Conservation (phyloP, 768 basidiomycete species). For the Boletus rubropictus region DNA sequence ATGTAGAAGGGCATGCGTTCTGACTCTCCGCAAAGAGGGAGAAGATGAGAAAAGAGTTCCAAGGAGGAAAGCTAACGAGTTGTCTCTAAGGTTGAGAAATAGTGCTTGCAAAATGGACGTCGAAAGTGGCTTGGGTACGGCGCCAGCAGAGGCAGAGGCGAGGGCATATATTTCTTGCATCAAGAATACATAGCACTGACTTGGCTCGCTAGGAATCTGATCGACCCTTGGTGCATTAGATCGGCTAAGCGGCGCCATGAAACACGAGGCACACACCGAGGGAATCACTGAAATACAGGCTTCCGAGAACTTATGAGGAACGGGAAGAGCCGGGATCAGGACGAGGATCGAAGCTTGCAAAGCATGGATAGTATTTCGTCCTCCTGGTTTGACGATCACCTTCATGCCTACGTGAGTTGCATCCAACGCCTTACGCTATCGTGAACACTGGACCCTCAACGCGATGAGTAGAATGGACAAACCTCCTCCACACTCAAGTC, state of each 20-base stretch:
- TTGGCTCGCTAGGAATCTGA: constrained; percentile 13
- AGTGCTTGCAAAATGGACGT: constrained; percentile 54
- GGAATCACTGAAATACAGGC: constrained; percentile 46
- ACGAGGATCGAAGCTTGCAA: constrained; percentile 56
- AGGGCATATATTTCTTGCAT: constrained; percentile 61
- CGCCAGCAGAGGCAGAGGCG: constrained; percentile 50
- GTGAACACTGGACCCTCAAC: background rate
- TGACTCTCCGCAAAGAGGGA: constrained; percentile 30
- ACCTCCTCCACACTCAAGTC: constrained; percentile 29
- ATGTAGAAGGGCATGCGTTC: constrained; percentile 62
- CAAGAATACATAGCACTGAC: constrained; percentile 49
- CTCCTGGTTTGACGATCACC: constrained; percentile 56
- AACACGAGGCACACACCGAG: constrained; percentile 26
- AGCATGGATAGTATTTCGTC: constrained; percentile 47
- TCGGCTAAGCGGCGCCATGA: background rate
- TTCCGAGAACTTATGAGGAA: constrained; percentile 33
- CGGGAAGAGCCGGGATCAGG: constrained; percentile 42
- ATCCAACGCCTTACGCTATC: constrained; percentile 37
- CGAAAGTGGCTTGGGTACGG: constrained; percentile 41
- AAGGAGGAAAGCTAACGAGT: constrained; percentile 74
- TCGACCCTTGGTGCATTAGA: constrained; percentile 14
- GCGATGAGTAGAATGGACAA: constrained; percentile 4
- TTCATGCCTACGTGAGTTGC: constrained; percentile 42
- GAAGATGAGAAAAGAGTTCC: constrained; percentile 53
- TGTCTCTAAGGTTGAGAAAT: constrained; percentile 64